These are phyloP conservation scores for Plectosphaerella sp. DNA, from an alignment of 2,329 filamentous ascomycete genomes.

Conservation along the genomic window DNA sequence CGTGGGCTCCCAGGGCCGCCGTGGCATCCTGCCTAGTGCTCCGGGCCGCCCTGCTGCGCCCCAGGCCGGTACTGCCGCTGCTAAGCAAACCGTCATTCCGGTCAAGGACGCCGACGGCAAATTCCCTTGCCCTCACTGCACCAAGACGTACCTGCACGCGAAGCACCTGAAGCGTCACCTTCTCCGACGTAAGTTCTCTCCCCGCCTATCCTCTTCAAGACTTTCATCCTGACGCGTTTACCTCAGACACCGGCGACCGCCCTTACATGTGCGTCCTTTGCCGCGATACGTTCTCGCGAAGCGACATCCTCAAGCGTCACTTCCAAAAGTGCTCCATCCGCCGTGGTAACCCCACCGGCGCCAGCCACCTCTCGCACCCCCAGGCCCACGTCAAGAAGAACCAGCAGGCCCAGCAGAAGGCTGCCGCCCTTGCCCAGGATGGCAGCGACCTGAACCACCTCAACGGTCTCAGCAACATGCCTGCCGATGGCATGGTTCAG, in stretches of 20 bases:
- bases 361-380: slow-evolving; percentile 89
- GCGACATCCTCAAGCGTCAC: slow-evolving; percentile 97
- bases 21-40: slow-evolving; percentile 87
- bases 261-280: slow-evolving; percentile 98
- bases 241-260: slow-evolving; percentile 86
- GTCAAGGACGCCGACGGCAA: slow-evolving; percentile 97
- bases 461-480: slow-evolving; percentile 56
- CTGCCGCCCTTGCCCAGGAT: slow-evolving; percentile 44
- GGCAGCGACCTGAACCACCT: slow-evolving; percentile 54
- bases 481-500: slow-evolving; percentile 52
- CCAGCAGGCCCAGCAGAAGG: slow-evolving; percentile 52
- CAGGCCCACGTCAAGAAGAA: slow-evolving; percentile 84
- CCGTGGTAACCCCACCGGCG: slow-evolving; percentile 90
- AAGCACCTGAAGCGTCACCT: slow-evolving; percentile 98
- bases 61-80: slow-evolving; percentile 60
- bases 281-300: slow-evolving; percentile 95
- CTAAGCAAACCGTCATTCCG: slow-evolving; percentile 80
- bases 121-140: slow-evolving; percentile 96
- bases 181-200: slow-evolving; percentile 74
- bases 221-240: slow-evolving; percentile 6
- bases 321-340: slow-evolving; percentile 99
- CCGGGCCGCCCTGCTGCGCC: slow-evolving; percentile 79
- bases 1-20: slow-evolving; percentile 87
- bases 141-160: slow-evolving; percentile 94
- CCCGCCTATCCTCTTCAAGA: not conserved